Evolutionary conservation across 768 basidiomycete genomes (phyloP).

Genomic region (Austroboletus festivus): DNA sequence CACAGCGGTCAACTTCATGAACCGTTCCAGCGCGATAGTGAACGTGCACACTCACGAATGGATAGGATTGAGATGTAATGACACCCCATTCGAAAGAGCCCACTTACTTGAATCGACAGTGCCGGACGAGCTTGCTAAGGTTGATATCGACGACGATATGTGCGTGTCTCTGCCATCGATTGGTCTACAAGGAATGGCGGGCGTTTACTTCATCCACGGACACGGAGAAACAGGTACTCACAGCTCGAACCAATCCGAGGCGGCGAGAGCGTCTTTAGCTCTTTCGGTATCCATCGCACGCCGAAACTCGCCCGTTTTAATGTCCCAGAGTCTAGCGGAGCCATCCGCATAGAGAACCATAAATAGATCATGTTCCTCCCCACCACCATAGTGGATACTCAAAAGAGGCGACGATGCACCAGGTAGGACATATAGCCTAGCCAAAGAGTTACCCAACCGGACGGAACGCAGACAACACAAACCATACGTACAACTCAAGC

Average conservation of each 20-base stretch:
- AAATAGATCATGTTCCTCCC: slow-evolving; percentile 52
- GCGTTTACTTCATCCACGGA: background rate
- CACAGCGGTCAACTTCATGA: slow-evolving; percentile 46
- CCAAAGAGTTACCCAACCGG: background rate
- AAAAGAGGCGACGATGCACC: slow-evolving; percentile 69
- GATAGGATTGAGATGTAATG: slow-evolving; percentile 24
- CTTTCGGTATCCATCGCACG: slow-evolving; percentile 76
- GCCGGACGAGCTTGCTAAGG: slow-evolving; percentile 16
- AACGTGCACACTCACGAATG: slow-evolving; percentile 44
- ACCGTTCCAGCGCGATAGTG: slow-evolving; percentile 48
- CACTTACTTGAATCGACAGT: slow-evolving; percentile 25
- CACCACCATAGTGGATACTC: slow-evolving; percentile 58
- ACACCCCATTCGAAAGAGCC: slow-evolving; percentile 2
- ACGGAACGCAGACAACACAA: background rate
- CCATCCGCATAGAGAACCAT: slow-evolving; percentile 73
- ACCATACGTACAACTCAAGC: slow-evolving; percentile 66
- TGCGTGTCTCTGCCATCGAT: slow-evolving; percentile 28
- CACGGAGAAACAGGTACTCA: slow-evolving; percentile 30
- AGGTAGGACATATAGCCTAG: slow-evolving; percentile 77
- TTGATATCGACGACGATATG: slow-evolving; percentile 24
- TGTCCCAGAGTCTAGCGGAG: slow-evolving; percentile 84
- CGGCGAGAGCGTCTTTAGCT: slow-evolving; percentile 66
- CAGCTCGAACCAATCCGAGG: slow-evolving; percentile 77
- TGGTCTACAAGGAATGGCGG: slow-evolving; percentile 10
- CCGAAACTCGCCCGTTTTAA: slow-evolving; percentile 78